phyloP scores from a whole-genome alignment of 148 eudicot genomes.

The Arctostaphylos glauca region DNA sequence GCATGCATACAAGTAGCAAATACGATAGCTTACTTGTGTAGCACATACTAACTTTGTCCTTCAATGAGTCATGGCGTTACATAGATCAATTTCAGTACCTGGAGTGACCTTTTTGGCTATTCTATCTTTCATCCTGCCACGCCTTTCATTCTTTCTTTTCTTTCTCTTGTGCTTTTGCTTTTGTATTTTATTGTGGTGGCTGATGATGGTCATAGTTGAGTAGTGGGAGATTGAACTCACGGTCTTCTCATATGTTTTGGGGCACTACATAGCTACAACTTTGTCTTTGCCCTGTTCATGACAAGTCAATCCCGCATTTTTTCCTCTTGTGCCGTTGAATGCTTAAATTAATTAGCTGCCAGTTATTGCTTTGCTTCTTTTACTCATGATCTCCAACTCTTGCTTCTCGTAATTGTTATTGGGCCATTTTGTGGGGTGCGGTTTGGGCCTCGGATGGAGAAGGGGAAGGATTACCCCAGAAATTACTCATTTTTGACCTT shows the following conservation, averaged over 20 bases:
- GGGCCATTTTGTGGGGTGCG: background rate
- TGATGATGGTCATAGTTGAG: background rate
- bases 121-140: background rate
- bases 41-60: background rate
- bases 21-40: background rate
- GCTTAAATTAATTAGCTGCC: too few relatives aligned
- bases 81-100: background rate
- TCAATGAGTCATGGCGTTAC: background rate
- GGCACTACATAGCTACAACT: too few relatives aligned
- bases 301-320: too few relatives aligned
- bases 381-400: too few relatives aligned
- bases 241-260: background rate
- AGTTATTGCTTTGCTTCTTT: too few relatives aligned
- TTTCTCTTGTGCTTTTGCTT: background rate
- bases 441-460: background rate
- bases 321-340: too few relatives aligned
- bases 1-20: background rate
- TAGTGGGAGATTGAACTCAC: background rate
- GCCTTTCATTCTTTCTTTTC: background rate
- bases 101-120: background rate
- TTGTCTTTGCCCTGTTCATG: too few relatives aligned
- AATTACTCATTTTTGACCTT: background rate
- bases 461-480: background rate
- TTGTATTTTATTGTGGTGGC: background rate
- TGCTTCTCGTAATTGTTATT: background rate